Evolutionary conservation across 148 eudicot species (phyloP).

Genomic region (Silene latifolia): DNA sequence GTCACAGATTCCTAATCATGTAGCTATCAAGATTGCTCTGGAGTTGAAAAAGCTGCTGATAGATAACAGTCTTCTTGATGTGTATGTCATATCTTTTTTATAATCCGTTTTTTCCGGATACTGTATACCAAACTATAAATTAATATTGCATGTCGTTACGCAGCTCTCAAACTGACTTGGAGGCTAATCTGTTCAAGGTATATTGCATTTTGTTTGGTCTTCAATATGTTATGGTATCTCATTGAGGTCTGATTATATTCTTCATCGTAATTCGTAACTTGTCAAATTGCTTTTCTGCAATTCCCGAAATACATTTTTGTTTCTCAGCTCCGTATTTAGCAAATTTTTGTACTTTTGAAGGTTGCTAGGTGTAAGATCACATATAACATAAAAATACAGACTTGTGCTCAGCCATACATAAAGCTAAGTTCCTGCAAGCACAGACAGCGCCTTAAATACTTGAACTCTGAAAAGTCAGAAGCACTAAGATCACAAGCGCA

Average conservation of each 20-base stretch:
- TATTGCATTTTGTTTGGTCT: not conserved
- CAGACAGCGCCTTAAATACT: not conserved
- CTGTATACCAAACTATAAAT: not conserved
- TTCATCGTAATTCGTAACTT: not conserved
- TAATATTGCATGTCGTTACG: slow-evolving; percentile 19
- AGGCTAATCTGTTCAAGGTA: slow-evolving; percentile 96
- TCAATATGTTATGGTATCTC: not conserved
- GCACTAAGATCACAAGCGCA: too few relatives aligned
- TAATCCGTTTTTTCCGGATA: not conserved
- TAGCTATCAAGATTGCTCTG: slow-evolving; percentile 92
- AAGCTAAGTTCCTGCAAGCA: not conserved
- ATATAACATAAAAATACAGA: not conserved
- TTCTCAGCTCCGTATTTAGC: not conserved
- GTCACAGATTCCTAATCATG: slow-evolving; percentile 92
- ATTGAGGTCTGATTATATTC: not conserved
- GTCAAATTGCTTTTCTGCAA: not conserved
- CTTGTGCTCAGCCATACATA: too few relatives aligned
- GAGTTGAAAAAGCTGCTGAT: slow-evolving; percentile 92
- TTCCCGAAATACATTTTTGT: not conserved
- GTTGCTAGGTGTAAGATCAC: not conserved
- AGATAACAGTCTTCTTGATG: slow-evolving; percentile 94
- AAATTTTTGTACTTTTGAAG: not conserved
- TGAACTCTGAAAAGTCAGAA: too few relatives aligned
- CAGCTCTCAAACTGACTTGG: slow-evolving; percentile 91
- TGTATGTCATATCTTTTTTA: slow-evolving; percentile 47